Evolutionary conservation across 2,329 filamentous ascomycete genomes (phyloP).

Genomic region (Didymella keratinophila): DNA sequence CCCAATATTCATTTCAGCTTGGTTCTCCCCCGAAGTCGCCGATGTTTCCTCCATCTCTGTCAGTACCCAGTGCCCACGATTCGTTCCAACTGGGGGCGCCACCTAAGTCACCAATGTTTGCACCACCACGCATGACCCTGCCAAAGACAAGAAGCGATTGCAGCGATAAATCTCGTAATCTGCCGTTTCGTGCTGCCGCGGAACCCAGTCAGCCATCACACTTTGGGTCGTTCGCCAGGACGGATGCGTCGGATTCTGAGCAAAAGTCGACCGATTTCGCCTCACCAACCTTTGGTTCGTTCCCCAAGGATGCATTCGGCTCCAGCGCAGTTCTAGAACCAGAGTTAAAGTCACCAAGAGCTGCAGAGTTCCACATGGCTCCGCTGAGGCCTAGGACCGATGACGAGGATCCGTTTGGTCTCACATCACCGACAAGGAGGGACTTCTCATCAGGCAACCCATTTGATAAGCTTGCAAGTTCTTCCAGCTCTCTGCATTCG

Average conservation of each 20-base stretch:
- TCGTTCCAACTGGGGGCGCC: slow-evolving; percentile 19
- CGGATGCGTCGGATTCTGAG: not conserved
- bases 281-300: slow-evolving; percentile 53
- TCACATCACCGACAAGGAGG: slow-evolving; percentile 52
- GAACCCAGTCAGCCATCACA: slow-evolving; percentile 4
- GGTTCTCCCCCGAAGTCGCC: slow-evolving; percentile 35
- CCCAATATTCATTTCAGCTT: slow-evolving; percentile 22
- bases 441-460: slow-evolving; percentile 48
- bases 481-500: slow-evolving; percentile 26
- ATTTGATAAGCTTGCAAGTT: slow-evolving; percentile 35
- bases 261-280: slow-evolving; percentile 3
- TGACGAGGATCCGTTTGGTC: slow-evolving; percentile 49
- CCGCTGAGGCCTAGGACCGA: slow-evolving; percentile 43
- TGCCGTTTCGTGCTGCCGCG: slow-evolving; percentile 14
- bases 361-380: slow-evolving; percentile 50
- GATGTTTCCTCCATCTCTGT: slow-evolving; percentile 19
- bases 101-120: slow-evolving; percentile 36
- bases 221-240: not conserved
- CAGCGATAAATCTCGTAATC: slow-evolving; percentile 11
- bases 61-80: slow-evolving; percentile 22
- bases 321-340: slow-evolving; percentile 39
- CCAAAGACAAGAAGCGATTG: slow-evolving; percentile 12
- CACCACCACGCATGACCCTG: slow-evolving; percentile 17
- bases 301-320: slow-evolving; percentile 44
- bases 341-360: slow-evolving; percentile 47